phyloP scores from a whole-genome alignment of 106 monocot species.

The Dendrobium officinale region DNA sequence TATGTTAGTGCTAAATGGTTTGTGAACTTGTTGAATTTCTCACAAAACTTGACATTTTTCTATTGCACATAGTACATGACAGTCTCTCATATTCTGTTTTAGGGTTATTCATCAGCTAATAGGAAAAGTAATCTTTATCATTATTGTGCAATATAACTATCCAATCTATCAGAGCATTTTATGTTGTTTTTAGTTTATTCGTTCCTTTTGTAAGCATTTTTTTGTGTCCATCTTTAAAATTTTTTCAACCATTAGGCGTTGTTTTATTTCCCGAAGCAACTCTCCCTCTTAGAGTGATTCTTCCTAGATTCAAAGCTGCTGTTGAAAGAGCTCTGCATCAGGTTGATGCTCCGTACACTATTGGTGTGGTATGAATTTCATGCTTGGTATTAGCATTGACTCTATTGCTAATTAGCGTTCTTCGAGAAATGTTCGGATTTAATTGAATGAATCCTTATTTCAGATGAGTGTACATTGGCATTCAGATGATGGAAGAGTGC shows the following conservation, averaged over 20 bases:
- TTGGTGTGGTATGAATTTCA: conserved; percentile 74
- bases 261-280: conserved; percentile 87
- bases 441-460: neutral
- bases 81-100: neutral
- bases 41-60: neutral
- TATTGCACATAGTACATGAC: neutral
- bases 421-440: neutral
- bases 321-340: conserved; percentile 65
- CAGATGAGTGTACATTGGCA: conserved; percentile 48
- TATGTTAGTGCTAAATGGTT: neutral
- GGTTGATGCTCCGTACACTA: conserved; percentile 54
- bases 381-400: neutral
- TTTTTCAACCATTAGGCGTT: conserved; percentile 39
- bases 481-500: conserved; percentile 20
- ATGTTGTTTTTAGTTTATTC: neutral
- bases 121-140: neutral
- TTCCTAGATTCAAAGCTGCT: conserved; percentile 49
- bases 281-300: conserved; percentile 73
- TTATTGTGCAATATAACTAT: neutral
- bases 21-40: neutral
- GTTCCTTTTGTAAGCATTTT: neutral
- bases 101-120: neutral
- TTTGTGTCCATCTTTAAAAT: neutral
- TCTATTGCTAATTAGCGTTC: conserved; percentile 1
- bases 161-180: neutral